A percentile compares a stretch with the other conserved stretches of the same genome.
Conservation (phyloP, 1,284 basidiomycete genomes). For the Fomes fomentarius region DNA sequence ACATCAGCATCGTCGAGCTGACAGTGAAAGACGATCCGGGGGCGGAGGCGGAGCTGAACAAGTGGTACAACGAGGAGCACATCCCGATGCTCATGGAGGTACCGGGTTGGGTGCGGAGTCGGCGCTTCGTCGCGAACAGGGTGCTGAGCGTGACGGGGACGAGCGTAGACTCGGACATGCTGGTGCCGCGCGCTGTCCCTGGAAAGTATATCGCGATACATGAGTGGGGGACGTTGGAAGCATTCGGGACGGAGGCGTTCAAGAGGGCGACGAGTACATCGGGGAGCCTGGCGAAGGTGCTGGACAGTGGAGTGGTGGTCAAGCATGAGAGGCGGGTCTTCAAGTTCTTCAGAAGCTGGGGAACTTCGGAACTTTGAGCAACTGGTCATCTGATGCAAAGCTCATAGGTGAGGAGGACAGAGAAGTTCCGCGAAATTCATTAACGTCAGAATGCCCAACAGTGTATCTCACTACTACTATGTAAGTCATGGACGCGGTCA, state of each 20-base stretch:
- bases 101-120: slow-evolving; percentile 39
- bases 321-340: background rate
- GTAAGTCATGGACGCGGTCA: too few relatives aligned
- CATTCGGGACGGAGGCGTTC: slow-evolving; percentile 29
- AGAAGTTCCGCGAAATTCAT: too few relatives aligned
- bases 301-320: slow-evolving; percentile 9
- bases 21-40: slow-evolving; percentile 36
- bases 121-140: slow-evolving; percentile 37
- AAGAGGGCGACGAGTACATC: slow-evolving; percentile 33
- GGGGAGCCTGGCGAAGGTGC: slow-evolving; percentile 34
- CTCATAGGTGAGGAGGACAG: too few relatives aligned
- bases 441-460: too few relatives aligned
- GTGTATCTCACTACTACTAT: too few relatives aligned
- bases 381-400: too few relatives aligned
- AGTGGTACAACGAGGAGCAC: slow-evolving; percentile 42
- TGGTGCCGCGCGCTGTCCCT: slow-evolving; percentile 17
- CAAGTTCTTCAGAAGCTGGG: slow-evolving; percentile 10
- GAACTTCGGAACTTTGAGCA: too few relatives aligned
- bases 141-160: slow-evolving; percentile 9
- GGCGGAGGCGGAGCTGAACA: slow-evolving; percentile 43
- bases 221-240: slow-evolving; percentile 32
- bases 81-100: slow-evolving; percentile 35
- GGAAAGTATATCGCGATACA: slow-evolving; percentile 38
- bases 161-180: background rate
- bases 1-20: slow-evolving; percentile 38